Percentiles rank a stretch among this genome's conserved stretches.
phyloP scores from a whole-genome alignment of 1,284 basidiomycete species.

The Bothia castanella region DNA sequence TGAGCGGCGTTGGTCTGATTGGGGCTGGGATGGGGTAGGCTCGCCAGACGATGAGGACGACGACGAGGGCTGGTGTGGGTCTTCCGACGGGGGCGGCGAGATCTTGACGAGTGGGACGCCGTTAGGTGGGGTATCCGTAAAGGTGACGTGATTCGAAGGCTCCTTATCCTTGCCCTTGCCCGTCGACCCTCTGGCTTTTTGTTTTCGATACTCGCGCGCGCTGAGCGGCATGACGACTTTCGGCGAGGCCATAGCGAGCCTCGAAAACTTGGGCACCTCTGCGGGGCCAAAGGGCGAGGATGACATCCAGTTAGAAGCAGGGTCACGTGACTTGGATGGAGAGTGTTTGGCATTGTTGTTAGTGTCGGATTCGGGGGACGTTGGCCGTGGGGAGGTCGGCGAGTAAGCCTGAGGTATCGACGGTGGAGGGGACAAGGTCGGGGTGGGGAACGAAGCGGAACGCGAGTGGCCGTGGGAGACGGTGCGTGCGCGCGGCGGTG shows the following conservation, averaged over 20 bases:
- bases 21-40: slow-evolving; percentile 7
- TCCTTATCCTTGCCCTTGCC: slow-evolving; percentile 13
- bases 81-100: slow-evolving; percentile 11
- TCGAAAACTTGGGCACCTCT: slow-evolving; percentile 28
- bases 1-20: slow-evolving; percentile 1
- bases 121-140: slow-evolving; percentile 4
- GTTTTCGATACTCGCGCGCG: slow-evolving; percentile 28
- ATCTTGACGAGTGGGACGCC: slow-evolving; percentile 15
- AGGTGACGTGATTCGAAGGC: slow-evolving; percentile 10
- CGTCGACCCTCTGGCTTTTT: slow-evolving; percentile 9
- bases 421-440: neutral
- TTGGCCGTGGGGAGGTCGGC: slow-evolving; percentile 10
- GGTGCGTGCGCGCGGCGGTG: slow-evolving; percentile 24
- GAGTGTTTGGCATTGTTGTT: slow-evolving; percentile 15
- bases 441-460: slow-evolving; percentile 13
- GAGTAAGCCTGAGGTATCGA: slow-evolving; percentile 22
- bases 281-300: slow-evolving; percentile 32
- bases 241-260: slow-evolving; percentile 29
- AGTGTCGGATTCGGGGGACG: neutral
- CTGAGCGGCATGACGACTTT: slow-evolving; percentile 32
- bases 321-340: slow-evolving; percentile 28
- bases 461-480: slow-evolving; percentile 19
- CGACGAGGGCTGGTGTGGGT: neutral
- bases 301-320: slow-evolving; percentile 30
- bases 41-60: neutral